Evolutionary conservation across 768 basidiomycete genomes (phyloP).

Genomic region (Leccinum incarnatum): DNA sequence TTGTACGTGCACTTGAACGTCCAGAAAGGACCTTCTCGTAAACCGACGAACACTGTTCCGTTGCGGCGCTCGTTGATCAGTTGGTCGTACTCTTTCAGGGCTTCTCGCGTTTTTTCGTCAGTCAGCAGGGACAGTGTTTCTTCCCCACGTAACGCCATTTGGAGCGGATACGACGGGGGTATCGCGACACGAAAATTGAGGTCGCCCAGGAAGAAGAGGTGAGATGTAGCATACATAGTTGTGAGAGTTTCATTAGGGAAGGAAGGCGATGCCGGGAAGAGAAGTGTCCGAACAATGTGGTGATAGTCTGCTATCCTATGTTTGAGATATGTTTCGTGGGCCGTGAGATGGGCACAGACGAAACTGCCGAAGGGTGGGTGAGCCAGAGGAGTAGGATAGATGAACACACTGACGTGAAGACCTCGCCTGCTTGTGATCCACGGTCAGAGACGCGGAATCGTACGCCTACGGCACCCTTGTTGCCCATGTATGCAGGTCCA

Average conservation of each 20-base stretch:
- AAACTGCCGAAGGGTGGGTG: constrained; percentile 51
- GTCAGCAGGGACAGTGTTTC: constrained; percentile 43
- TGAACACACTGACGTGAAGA: constrained; percentile 68
- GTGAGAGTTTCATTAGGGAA: constrained; percentile 40
- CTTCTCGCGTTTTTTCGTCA: constrained; percentile 53
- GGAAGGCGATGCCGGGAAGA: constrained; percentile 60
- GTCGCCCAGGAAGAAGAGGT: constrained; percentile 92
- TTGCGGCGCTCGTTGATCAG: constrained; percentile 60
- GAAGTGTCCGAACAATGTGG: constrained; percentile 74
- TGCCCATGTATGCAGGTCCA: constrained; percentile 78
- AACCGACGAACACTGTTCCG: constrained; percentile 63
- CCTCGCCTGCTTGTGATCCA: constrained; percentile 62
- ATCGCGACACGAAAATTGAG: constrained; percentile 83
- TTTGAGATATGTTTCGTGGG: constrained; percentile 65
- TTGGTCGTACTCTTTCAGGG: constrained; percentile 72
- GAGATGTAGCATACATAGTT: constrained; percentile 80
- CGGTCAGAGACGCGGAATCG: constrained; percentile 68
- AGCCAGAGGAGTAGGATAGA: background rate
- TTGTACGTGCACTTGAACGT: constrained; percentile 92
- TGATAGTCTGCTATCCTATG: constrained; percentile 74
- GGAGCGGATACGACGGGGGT: constrained; percentile 52
- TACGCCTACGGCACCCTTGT: constrained; percentile 92
- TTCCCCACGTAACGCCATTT: constrained; percentile 31
- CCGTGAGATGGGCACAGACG: constrained; percentile 88
- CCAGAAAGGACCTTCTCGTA: constrained; percentile 87